Evolutionary conservation across 2,329 filamentous ascomycete genomes (phyloP).

Genomic region (Hypoxylon sp.): DNA sequence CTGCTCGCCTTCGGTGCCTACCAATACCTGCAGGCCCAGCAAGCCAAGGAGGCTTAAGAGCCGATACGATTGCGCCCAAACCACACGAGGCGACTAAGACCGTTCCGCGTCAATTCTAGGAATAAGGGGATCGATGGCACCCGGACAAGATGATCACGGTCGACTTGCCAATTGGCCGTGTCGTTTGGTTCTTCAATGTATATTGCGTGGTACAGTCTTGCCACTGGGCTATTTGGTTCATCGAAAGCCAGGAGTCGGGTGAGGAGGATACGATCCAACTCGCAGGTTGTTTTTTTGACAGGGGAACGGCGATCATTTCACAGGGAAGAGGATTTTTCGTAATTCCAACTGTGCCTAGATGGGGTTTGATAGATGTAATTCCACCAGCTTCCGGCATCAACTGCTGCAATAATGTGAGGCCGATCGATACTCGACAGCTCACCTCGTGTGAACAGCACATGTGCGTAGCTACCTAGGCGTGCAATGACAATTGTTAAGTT

Average conservation of each 20-base stretch:
- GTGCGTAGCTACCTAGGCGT: too few relatives aligned
- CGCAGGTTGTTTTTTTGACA: conserved; percentile 3
- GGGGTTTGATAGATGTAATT: conserved; percentile 13
- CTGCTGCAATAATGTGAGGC: neutral
- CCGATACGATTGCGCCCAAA: conserved; percentile 1
- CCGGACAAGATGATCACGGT: conserved; percentile 32
- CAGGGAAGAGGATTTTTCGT: conserved; percentile 20
- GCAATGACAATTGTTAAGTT: too few relatives aligned
- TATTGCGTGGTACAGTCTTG: conserved; percentile 13
- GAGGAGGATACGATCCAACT: conserved; percentile 12
- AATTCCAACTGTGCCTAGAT: conserved; percentile 10
- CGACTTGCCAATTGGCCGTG: conserved; percentile 37
- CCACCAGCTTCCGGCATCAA: conserved; percentile 4
- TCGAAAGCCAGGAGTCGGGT: conserved; percentile 6
- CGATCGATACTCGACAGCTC: neutral
- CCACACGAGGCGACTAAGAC: conserved; percentile 7
- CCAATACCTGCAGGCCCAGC: conserved; percentile 78
- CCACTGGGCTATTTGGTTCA: conserved; percentile 16
- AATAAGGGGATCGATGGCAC: conserved; percentile 32
- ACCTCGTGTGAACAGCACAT: neutral
- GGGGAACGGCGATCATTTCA: conserved; percentile 16
- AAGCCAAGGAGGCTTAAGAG: conserved; percentile 43
- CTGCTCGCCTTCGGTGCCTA: conserved; percentile 80
- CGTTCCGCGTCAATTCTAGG: conserved; percentile 21
- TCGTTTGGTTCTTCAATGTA: conserved; percentile 25